Evolutionary conservation across 2,329 filamentous ascomycete genomes (phyloP), one percentile per base, ranked within the genome.

Genomic region (Fusarium torreyae): DNA sequence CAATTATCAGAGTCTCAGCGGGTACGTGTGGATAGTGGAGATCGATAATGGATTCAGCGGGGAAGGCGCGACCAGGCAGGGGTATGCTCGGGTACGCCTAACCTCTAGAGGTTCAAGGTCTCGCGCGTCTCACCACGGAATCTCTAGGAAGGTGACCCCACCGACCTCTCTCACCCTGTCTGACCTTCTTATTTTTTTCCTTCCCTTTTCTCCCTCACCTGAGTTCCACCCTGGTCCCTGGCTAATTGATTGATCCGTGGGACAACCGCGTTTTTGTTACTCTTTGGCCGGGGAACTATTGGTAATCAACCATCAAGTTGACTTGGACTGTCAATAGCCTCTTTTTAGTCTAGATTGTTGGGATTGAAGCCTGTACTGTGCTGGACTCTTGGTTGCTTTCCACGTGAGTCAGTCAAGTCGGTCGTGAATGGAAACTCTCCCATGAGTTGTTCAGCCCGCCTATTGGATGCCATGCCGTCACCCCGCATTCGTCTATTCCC

Each of bases 101-200:
- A 75, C 72, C 72, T 74, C 72, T 74, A 74, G 69, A 70, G 72
- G 72, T 72, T 74, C 72, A 66, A 73, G 72, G 72, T 74, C 66
- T 73, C 64, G 46, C 61, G 57, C 55, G 71, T 66, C 68, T 72
- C 71, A 74, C 71, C 71, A 71, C 66, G 66, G 67, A 68, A 73
- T 68, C 63, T 70, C 57, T 45, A 67, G 62, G 67, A 67, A 70
- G 53, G 50, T 61, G 50, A 53, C 48, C 39, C 52, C 63, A 68
- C 63, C 49, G 46, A 36, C 33, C 57, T 18, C 63, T 22, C 63
- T 66, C 61, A 66, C 63, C 44, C 64, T 63, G 52, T 48, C 49
- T 57, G 45, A 69, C 66, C 46, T 62, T 51, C 24, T 51, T 54
- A 48, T 62, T 51, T 57, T 40, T 15, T 28, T 18, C 14, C 42